Evolutionary conservation across 306 rosid species (phyloP), one percentile per base, ranked within the genome.

Genomic region (Castanea crenata): DNA sequence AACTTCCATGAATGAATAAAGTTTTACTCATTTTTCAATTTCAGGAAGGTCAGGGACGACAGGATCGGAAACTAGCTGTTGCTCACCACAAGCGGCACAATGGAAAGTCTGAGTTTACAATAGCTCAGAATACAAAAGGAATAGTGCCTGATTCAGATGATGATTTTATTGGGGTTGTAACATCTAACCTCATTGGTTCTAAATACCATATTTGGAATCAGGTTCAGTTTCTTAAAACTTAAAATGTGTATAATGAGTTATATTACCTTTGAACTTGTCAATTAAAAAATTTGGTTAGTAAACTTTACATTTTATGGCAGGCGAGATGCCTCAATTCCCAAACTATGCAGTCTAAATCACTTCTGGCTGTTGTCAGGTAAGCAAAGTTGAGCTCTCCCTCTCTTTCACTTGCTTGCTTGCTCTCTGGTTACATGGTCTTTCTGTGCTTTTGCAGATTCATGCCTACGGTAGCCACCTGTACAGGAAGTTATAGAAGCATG

Each of bases 31-130:
- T 56, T 70, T 86, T 72, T 21, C 7, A 32, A 20, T 82, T 61
- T 18, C 81, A 92, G 98, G 99, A 95, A 90, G 99, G 99, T 20
- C 86, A 89, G 74, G 99, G 97, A 72, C 79, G 97, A 64, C 94
- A 90, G 87, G 94, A 92, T 68, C 79, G 98, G 85, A 95, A 95
- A 74, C 89, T 95, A 20, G 98, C 96, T 1, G 89, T 95, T 29
- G 99, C 98, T 23, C 81, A 70, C 76, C 91, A 89, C 79, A 89
- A 63, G 77, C 83, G 99, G 46, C 85, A 85, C 3, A 87, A 80
- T 14, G 99, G 97, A 13, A 89, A 81, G 71, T 90, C 97, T 12
- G 92, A 76, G 44, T 90, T 89, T 79, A 78, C 62, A 4, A 23
- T 94, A 34, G 97, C 97, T 76, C 97, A 90, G 83, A 90, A 81